phyloP scores from a whole-genome alignment of 257 asterid species.

The Apocynum venetum region DNA sequence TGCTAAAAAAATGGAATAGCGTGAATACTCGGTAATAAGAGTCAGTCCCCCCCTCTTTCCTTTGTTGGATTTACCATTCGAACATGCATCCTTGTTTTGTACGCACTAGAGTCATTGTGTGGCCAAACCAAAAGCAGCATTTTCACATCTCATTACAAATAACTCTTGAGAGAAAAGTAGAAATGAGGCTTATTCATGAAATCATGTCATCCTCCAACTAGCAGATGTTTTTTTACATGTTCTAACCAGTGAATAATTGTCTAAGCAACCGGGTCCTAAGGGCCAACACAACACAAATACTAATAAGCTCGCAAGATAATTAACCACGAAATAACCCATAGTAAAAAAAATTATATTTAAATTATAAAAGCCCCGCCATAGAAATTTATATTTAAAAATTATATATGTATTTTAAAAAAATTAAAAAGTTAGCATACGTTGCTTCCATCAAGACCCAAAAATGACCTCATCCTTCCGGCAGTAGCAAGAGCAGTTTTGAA shows the following conservation, averaged over 20 bases:
- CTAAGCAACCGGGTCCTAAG: neutral
- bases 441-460: conserved; percentile 56
- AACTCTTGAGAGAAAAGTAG: neutral
- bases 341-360: too few species aligned
- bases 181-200: neutral
- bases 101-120: neutral
- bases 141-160: neutral
- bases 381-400: too few species aligned
- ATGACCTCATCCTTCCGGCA: conserved; percentile 68
- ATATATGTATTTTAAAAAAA: neutral
- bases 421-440: conserved; percentile 35
- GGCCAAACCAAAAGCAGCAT: neutral
- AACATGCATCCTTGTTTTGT: neutral
- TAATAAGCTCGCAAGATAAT: neutral
- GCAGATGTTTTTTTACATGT: neutral
- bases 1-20: neutral
- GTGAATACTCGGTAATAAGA: neutral
- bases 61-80: neutral
- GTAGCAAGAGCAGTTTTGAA: conserved; percentile 78
- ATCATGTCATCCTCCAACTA: neutral
- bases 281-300: neutral
- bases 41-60: neutral
- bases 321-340: neutral
- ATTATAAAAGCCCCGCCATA: neutral
- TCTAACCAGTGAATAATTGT: neutral